Evolutionary conservation across 2,329 filamentous ascomycete species (phyloP).

Genomic region (Trichophyton simii): DNA sequence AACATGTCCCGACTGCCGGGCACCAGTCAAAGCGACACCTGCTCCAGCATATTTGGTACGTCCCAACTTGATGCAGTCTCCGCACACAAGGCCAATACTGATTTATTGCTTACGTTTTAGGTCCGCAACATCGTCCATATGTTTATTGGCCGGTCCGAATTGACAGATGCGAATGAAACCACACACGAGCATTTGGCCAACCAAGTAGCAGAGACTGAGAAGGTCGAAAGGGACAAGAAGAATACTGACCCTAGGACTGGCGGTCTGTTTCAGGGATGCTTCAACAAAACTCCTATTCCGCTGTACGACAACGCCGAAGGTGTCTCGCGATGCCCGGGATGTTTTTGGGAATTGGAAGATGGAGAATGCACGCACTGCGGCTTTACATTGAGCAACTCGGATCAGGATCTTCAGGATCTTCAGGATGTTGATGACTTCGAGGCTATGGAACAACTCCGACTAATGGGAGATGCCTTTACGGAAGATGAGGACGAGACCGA

Average conservation of each 20-base stretch:
- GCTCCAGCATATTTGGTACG: constrained; percentile 52
- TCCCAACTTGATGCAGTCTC: constrained; percentile 4
- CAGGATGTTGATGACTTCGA: not conserved
- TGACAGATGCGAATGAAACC: constrained; percentile 52
- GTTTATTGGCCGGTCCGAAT: constrained; percentile 47
- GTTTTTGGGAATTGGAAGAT: constrained; percentile 52
- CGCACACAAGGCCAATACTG: not conserved
- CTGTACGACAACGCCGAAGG: constrained; percentile 48
- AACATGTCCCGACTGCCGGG: constrained; percentile 57
- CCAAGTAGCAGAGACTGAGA: constrained; percentile 47
- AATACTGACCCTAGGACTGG: constrained; percentile 37
- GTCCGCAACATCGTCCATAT: constrained; percentile 53
- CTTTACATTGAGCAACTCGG: constrained; percentile 31
- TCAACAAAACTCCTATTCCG: constrained; percentile 33
- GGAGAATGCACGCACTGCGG: constrained; percentile 46
- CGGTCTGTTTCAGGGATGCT: constrained; percentile 53
- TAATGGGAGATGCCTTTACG: not conserved
- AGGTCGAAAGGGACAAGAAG: constrained; percentile 48
- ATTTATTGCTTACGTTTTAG: constrained; percentile 22
- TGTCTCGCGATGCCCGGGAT: constrained; percentile 50
- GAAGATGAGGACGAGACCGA: not conserved
- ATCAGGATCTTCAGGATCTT: not conserved
- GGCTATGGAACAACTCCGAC: not conserved
- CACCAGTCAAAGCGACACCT: constrained; percentile 45
- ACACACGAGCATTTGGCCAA: constrained; percentile 47